These are phyloP conservation scores for Mycena sanguinolenta DNA, from an alignment of 768 basidiomycete species.

Conservation along the genomic window DNA sequence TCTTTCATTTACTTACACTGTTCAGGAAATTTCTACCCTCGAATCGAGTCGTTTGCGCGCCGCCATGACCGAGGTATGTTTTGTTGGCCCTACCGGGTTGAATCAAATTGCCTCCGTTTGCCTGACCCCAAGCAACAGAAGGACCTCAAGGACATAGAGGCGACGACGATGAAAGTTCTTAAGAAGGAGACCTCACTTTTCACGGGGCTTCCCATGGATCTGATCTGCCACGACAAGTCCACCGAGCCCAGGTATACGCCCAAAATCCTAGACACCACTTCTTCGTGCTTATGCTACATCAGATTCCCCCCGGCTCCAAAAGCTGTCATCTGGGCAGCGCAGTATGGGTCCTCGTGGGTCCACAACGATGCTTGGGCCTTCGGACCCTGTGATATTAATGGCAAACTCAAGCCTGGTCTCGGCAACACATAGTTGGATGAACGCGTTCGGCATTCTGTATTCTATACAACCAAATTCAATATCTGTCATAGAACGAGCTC, in stretches of 20 bases:
- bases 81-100: too few species aligned
- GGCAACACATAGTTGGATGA: slow-evolving; percentile 29
- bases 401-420: slow-evolving; percentile 33
- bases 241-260: slow-evolving; percentile 37
- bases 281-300: not conserved
- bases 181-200: slow-evolving; percentile 40
- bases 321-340: slow-evolving; percentile 39
- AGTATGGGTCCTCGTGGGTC: slow-evolving; percentile 42
- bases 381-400: slow-evolving; percentile 45
- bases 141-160: slow-evolving; percentile 43
- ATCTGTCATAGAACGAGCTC: too few species aligned
- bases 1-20: not conserved
- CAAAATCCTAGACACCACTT: not conserved
- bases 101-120: too few species aligned
- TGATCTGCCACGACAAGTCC: slow-evolving; percentile 41
- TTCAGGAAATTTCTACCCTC: slow-evolving; percentile 46
- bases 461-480: too few species aligned
- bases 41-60: slow-evolving; percentile 42
- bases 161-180: slow-evolving; percentile 36
- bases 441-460: too few species aligned
- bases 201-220: slow-evolving; percentile 40
- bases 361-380: slow-evolving; percentile 48
- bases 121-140: not conserved
- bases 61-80: slow-evolving; percentile 34
- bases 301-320: slow-evolving; percentile 47